These are phyloP conservation scores for Phaeodactylum tricornutum DNA, from an alignment of 108 stramenopile species.

Conservation along the genomic window DNA sequence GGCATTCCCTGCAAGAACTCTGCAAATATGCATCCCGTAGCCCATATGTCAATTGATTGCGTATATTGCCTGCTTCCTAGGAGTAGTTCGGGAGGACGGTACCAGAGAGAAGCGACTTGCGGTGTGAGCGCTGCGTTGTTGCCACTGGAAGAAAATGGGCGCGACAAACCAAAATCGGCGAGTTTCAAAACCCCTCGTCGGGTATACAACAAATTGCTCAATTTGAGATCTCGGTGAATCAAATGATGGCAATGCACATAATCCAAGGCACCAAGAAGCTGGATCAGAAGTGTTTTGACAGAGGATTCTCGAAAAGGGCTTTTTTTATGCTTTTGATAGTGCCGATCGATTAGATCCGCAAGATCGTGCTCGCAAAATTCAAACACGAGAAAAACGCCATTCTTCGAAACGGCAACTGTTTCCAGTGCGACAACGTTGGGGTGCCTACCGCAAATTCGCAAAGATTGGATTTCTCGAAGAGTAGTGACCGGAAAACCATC, in stretches of 20 bases:
- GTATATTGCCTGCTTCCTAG: slow-evolving; percentile 39
- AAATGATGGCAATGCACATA: slow-evolving; percentile 50
- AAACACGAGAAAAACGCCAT: slow-evolving; percentile 73
- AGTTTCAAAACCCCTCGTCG: slow-evolving; percentile 38
- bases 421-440: slow-evolving; percentile 46
- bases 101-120: slow-evolving; percentile 89
- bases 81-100: slow-evolving; percentile 86
- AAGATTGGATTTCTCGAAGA: slow-evolving; percentile 60
- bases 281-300: slow-evolving; percentile 47
- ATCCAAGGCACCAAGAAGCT: slow-evolving; percentile 49
- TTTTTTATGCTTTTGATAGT: slow-evolving; percentile 20
- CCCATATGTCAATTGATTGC: slow-evolving; percentile 73
- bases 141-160: slow-evolving; percentile 28
- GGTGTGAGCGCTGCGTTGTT: slow-evolving; percentile 42
- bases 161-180: slow-evolving; percentile 85
- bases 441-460: slow-evolving; percentile 37
- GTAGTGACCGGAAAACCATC: slow-evolving; percentile 83
- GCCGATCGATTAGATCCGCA: slow-evolving; percentile 49
- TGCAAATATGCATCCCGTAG: slow-evolving; percentile 77
- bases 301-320: slow-evolving; percentile 47
- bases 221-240: slow-evolving; percentile 81
- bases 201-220: slow-evolving; percentile 63
- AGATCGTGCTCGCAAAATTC: slow-evolving; percentile 68
- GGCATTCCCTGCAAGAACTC: slow-evolving; percentile 77
- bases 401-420: slow-evolving; percentile 48